phyloP scores from a whole-genome alignment of 805 yeast genomes.

The Yueomyces sp. region DNA sequence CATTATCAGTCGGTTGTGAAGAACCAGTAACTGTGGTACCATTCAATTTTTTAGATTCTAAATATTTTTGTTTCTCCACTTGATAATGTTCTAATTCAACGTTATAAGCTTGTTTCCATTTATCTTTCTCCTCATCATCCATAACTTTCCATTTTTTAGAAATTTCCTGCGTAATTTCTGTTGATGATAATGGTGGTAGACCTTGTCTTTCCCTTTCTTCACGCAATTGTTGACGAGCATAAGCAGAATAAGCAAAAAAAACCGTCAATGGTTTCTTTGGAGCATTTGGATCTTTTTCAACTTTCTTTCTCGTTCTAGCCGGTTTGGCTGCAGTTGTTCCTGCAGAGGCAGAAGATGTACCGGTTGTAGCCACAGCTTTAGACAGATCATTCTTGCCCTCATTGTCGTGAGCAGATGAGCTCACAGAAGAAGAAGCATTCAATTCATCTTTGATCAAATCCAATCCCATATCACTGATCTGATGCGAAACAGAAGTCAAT shows the following conservation, averaged over 20 bases:
- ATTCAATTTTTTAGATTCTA: constrained; percentile 32
- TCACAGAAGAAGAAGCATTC: not conserved
- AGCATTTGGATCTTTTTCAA: constrained; percentile 77
- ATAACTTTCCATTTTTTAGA: constrained; percentile 69
- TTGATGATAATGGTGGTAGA: constrained; percentile 51
- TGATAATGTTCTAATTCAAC: constrained; percentile 34
- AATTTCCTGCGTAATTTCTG: constrained; percentile 68
- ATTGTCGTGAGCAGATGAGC: not conserved
- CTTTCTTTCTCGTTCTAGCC: constrained; percentile 29
- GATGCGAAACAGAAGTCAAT: constrained; percentile 26
- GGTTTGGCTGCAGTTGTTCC: constrained; percentile 4
- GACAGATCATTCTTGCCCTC: not conserved
- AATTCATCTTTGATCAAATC: constrained; percentile 7
- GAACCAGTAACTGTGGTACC: not conserved
- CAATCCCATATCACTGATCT: constrained; percentile 17
- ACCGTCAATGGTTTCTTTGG: constrained; percentile 92
- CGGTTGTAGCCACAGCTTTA: not conserved
- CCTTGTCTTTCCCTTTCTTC: constrained; percentile 51
- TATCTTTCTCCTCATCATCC: constrained; percentile 53
- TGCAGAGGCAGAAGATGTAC: not conserved
- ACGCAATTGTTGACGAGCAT: constrained; percentile 55
- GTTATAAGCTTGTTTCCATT: constrained; percentile 49
- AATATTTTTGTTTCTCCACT: constrained; percentile 31
- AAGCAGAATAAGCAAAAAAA: constrained; percentile 66
- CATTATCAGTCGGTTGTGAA: not conserved